These are phyloP conservation scores for Plasmodium knowlesi DNA, from an alignment of 169 alveolate genomes.

Conservation along the genomic window DNA sequence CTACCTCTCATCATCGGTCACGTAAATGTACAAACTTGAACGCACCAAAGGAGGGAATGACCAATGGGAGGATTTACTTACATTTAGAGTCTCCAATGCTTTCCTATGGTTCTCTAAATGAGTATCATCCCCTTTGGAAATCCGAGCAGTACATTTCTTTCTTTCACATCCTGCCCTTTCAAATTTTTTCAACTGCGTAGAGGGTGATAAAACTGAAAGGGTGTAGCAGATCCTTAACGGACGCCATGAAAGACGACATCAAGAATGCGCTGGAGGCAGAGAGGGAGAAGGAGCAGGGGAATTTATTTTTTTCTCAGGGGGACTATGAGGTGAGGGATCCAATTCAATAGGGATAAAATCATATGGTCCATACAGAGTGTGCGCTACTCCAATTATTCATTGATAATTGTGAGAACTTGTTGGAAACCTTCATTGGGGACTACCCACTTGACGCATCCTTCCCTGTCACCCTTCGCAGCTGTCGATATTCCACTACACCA, in stretches of 20 bases:
- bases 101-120: background rate
- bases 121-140: background rate
- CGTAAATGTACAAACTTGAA: background rate
- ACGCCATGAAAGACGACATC: slow-evolving; percentile 26
- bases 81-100: background rate
- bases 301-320: slow-evolving; percentile 26
- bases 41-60: background rate
- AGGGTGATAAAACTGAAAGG: background rate
- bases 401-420: background rate
- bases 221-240: background rate
- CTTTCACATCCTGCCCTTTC: background rate
- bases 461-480: background rate
- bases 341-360: background rate
- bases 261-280: slow-evolving; percentile 21
- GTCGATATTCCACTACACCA: slow-evolving; percentile 50
- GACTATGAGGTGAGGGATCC: slow-evolving; percentile 42
- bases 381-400: background rate
- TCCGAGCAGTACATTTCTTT: background rate
- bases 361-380: background rate
- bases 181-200: background rate
- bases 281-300: slow-evolving; percentile 62
- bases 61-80: no score
- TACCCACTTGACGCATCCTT: background rate
- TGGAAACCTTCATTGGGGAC: background rate
- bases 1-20: background rate